A percentile compares a stretch with the other conserved stretches of the same genome.
phyloP scores from a whole-genome alignment of 768 basidiomycete genomes.

The Peribolospora kevripleyi region DNA sequence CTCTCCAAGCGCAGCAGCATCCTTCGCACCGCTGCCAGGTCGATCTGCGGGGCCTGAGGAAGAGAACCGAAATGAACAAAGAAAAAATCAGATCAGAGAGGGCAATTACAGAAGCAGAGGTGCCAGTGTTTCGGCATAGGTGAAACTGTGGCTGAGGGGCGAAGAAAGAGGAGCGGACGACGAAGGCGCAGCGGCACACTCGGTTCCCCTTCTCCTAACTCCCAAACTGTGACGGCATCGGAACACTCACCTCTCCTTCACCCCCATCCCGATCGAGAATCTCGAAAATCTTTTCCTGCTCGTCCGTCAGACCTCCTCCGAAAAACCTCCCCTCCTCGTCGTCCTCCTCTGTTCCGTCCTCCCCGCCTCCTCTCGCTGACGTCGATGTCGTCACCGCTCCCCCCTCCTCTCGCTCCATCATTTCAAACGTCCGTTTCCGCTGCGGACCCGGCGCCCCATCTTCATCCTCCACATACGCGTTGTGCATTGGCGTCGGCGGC shows the following conservation, averaged over 20 bases:
- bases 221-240: slow-evolving; percentile 3
- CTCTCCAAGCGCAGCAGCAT: slow-evolving; percentile 61
- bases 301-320: slow-evolving; percentile 70
- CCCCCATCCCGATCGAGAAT: slow-evolving; percentile 64
- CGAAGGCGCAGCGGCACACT: slow-evolving; percentile 23
- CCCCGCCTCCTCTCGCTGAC: too few relatives aligned
- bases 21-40: slow-evolving; percentile 47
- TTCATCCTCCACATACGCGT: too few relatives aligned
- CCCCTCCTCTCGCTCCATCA: too few relatives aligned
- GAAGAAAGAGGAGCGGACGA: too few relatives aligned
- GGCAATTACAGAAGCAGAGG: too few relatives aligned
- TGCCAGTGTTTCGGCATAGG: too few relatives aligned
- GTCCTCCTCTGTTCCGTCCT: slow-evolving; percentile 2
- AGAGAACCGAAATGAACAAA: too few relatives aligned
- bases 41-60: background rate
- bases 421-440: too few relatives aligned
- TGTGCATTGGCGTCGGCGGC: too few relatives aligned
- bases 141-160: too few relatives aligned
- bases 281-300: slow-evolving; percentile 85
- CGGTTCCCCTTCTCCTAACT: background rate
- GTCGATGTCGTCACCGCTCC: too few relatives aligned
- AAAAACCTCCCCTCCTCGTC: slow-evolving; percentile 17
- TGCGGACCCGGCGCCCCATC: too few relatives aligned
- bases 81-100: background rate
- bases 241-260: slow-evolving; percentile 38